Conservation (phyloP, 1,284 basidiomycete genomes). For the Nidula niveotomentosa region DNA sequence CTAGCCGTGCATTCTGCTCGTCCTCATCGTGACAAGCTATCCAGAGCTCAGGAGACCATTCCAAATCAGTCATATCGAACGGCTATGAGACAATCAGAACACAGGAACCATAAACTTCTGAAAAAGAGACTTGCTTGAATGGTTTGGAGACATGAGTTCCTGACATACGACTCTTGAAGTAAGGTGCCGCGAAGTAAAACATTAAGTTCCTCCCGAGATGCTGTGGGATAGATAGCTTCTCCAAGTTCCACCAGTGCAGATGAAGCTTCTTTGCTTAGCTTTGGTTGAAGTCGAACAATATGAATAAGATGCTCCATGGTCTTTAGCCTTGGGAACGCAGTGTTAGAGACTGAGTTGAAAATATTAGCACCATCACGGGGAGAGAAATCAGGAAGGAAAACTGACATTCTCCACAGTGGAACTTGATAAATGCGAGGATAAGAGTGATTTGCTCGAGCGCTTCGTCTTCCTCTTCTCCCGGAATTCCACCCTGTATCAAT, state of each 20-base stretch:
- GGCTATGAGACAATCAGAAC: conserved; percentile 48
- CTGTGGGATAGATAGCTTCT: conserved; percentile 75
- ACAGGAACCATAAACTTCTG: neutral
- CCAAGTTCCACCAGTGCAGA: conserved; percentile 84
- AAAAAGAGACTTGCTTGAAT: conserved; percentile 63
- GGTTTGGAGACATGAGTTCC: conserved; percentile 90
- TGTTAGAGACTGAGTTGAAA: conserved; percentile 53
- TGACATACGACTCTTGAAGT: conserved; percentile 86
- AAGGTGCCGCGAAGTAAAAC: conserved; percentile 78
- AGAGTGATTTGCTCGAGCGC: conserved; percentile 88
- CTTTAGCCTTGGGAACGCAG: conserved; percentile 70
- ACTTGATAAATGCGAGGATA: conserved; percentile 82
- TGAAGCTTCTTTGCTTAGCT: conserved; percentile 85
- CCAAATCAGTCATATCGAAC: conserved; percentile 92
- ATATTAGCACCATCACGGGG: neutral
- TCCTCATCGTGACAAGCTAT: conserved; percentile 91
- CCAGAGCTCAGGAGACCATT: conserved; percentile 91
- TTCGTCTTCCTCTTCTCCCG: conserved; percentile 74
- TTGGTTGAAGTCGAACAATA: conserved; percentile 78
- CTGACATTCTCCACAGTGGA: conserved; percentile 86
- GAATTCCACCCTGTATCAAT: conserved; percentile 69
- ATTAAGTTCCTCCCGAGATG: conserved; percentile 61
- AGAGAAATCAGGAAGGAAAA: conserved; percentile 9
- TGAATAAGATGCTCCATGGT: conserved; percentile 77
- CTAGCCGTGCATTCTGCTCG: conserved; percentile 87